Evolutionary conservation across 176 grass and related monocot species (phyloP).

Genomic region (Puya raimondii): DNA sequence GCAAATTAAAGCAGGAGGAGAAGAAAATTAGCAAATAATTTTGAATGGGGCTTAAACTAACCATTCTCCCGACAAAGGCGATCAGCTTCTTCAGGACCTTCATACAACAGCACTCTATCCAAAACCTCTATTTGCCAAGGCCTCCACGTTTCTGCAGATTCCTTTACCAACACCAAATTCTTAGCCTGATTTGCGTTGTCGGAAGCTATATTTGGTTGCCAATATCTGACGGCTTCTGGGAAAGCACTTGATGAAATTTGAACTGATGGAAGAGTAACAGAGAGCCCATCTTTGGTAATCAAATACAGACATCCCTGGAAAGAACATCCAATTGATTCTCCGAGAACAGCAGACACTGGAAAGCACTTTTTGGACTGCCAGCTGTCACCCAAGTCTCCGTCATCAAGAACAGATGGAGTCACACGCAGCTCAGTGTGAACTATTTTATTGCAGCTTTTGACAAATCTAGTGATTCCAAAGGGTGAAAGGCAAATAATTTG

Average conservation of each 20-base stretch:
- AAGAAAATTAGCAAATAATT: background rate
- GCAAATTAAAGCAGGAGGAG: constrained; percentile 1
- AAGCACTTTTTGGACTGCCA: constrained; percentile 18
- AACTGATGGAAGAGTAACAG: constrained; percentile 77
- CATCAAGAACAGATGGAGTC: constrained; percentile 26
- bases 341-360: constrained; percentile 34
- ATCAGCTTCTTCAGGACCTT: constrained; percentile 64
- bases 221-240: constrained; percentile 34
- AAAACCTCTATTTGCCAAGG: constrained; percentile 88
- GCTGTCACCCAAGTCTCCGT: constrained; percentile 32
- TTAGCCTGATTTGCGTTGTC: constrained; percentile 26
- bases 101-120: constrained; percentile 76
- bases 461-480: constrained; percentile 68
- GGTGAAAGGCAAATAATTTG: constrained; percentile 61
- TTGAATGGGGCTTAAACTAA: constrained; percentile 28
- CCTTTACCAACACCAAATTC: constrained; percentile 32
- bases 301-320: constrained; percentile 87
- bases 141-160: constrained; percentile 46
- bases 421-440: constrained; percentile 48
- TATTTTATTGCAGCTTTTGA: constrained; percentile 46
- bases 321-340: constrained; percentile 64
- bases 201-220: constrained; percentile 32
- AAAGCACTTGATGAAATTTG: constrained; percentile 43
- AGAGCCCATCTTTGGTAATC: constrained; percentile 54
- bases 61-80: constrained; percentile 76